These are phyloP conservation scores for Leccinellum albellum DNA, from an alignment of 768 basidiomycete species.

Conservation along the genomic window DNA sequence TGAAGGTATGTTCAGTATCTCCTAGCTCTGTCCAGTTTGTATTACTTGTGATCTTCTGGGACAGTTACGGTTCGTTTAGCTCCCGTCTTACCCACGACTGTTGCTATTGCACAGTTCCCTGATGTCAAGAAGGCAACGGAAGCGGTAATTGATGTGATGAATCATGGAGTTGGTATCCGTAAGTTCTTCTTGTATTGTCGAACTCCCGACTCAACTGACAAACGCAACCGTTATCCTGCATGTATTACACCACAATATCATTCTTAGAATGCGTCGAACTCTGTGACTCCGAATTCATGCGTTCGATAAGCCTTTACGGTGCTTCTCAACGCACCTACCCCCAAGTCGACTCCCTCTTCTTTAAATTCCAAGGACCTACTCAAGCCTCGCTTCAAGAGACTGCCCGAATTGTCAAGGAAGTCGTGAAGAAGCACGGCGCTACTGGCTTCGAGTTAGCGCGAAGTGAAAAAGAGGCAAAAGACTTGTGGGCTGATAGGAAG, in stretches of 20 bases:
- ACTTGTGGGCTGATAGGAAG: conserved; percentile 74
- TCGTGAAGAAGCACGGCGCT: conserved; percentile 65
- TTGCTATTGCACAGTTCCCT: conserved; percentile 81
- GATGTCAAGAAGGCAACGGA: conserved; percentile 69
- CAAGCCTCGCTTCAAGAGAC: conserved; percentile 57
- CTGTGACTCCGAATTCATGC: conserved; percentile 68
- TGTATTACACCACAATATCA: not conserved
- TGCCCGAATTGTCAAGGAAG: conserved; percentile 50
- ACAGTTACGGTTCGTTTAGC: conserved; percentile 77
- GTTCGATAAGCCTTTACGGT: conserved; percentile 54
- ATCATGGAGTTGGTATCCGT: conserved; percentile 76
- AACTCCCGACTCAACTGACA: not conserved
- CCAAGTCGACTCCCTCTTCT: conserved; percentile 70
- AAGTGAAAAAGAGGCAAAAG: conserved; percentile 58
- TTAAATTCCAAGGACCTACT: conserved; percentile 81
- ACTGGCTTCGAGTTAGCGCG: conserved; percentile 63
- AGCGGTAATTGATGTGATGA: conserved; percentile 69
- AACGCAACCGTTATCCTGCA: not conserved
- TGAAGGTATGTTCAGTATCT: conserved; percentile 48
- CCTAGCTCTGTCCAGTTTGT: not conserved
- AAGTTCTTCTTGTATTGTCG: conserved; percentile 24
- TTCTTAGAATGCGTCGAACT: conserved; percentile 77
- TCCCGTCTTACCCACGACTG: conserved; percentile 76
- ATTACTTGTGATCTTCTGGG: not conserved
- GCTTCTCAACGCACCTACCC: conserved; percentile 54